Evolutionary conservation across 805 yeast genomes (phyloP).

Genomic region (Saccharomycopsis sp.): DNA sequence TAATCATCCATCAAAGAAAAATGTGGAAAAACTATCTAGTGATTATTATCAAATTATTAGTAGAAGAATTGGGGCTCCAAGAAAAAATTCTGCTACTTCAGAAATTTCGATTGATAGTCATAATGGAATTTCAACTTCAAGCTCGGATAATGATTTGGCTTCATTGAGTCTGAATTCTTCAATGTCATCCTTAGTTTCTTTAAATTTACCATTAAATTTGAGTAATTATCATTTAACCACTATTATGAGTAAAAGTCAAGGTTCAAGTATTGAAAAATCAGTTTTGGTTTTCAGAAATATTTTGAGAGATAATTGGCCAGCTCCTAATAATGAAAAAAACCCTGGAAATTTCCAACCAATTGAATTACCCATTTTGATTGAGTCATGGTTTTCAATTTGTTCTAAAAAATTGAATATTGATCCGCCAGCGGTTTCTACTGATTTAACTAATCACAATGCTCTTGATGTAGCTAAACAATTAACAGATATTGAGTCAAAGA

Average conservation of each 20-base stretch:
- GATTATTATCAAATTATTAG: slow-evolving; percentile 15
- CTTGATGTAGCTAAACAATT: slow-evolving; percentile 70
- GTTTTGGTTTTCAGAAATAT: slow-evolving; percentile 44
- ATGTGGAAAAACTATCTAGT: slow-evolving; percentile 8
- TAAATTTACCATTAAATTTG: slow-evolving; percentile 68
- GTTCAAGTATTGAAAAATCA: slow-evolving; percentile 32
- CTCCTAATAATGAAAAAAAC: slow-evolving; percentile 10
- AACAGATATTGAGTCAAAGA: slow-evolving; percentile 58
- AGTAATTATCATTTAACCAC: slow-evolving; percentile 36
- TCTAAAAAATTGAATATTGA: slow-evolving; percentile 27
- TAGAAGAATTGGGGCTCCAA: slow-evolving; percentile 14
- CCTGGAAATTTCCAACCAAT: slow-evolving; percentile 19
- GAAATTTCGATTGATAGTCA: no score
- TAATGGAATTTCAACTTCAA: slow-evolving; percentile 38
- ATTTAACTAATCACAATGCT: slow-evolving; percentile 50
- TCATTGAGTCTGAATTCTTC: slow-evolving; percentile 32
- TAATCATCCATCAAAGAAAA: slow-evolving; percentile 30
- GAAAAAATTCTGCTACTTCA: slow-evolving; percentile 23
- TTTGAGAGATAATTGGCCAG: slow-evolving; percentile 25
- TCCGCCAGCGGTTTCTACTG: slow-evolving; percentile 8
- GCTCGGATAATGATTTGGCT: slow-evolving; percentile 22
- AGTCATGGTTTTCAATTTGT: slow-evolving; percentile 47
- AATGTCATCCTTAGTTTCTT: slow-evolving; percentile 25
- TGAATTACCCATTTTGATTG: slow-evolving; percentile 22
- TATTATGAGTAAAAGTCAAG: slow-evolving; percentile 27